Base-by-base conservation (phyloP, 2,329 filamentous ascomycete genomes). In the Mollisia scopiformis region DNA sequence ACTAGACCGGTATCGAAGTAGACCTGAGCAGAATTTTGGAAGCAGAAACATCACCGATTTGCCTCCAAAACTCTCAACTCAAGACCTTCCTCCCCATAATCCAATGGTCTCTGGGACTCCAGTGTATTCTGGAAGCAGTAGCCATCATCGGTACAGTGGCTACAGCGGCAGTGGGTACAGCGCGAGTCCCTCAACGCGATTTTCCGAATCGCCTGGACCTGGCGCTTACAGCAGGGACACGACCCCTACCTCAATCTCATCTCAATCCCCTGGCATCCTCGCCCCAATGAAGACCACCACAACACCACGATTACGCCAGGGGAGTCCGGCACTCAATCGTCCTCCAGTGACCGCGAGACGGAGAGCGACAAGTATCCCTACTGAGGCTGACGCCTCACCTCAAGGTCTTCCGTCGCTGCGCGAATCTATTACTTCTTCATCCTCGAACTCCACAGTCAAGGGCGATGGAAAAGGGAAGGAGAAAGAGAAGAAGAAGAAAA, bases 201-300 rank as follows among this genome's bases (percentile, higher is more conserved):
- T 90, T 69, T 91, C 89, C 1, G 90, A 87, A 58, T 93, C 90
- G 0, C 86, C 86, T 1, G 84, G 85, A 1, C 86, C 88, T 11
- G 85, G 88, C 2, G 78, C 86, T 5, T 93, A 92, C 74, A 93
- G 90, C 71, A 83, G 90, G 64, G 89, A 90, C 61, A 92, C 90
- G 0, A 93, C 90, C 2, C 90, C 90, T 6, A 92, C 89, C 4
- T 93, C 90, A 10, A 87, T 90, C 64, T 89, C 88, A 7, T 93
- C 90, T 1, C 88, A 89, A 68, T 93, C 89, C 16, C 88, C 90
- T 3, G 83, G 85, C 2, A 74, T 88, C 4, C 75, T 85, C 73
- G 63, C 80, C 76, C 63, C 79, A 72, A 66, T 80, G 14, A 72
- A 71, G 33, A 46, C 64, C 19, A 47, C 43, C 21, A 67, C 74